A percentile compares a stretch with the other conserved stretches of the same genome.
Conservation (phyloP, 176 grass and related monocot species). For the Oryza glumipatula region DNA sequence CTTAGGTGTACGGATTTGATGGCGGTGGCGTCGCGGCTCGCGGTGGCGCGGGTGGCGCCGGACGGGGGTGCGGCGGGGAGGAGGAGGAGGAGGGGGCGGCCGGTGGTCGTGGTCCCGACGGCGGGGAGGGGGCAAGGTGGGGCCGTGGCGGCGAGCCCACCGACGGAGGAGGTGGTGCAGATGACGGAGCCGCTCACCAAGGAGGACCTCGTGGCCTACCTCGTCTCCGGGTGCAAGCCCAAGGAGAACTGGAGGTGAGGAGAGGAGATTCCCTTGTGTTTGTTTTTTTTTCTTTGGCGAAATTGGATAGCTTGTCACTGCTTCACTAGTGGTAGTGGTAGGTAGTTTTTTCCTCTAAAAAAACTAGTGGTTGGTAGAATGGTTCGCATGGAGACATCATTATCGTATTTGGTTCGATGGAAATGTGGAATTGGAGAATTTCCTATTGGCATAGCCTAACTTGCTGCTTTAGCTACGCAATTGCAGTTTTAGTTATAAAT, state of each 20-base stretch:
- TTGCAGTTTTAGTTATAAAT: background rate
- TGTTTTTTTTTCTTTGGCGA: background rate
- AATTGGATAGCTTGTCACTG: background rate
- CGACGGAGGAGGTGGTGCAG: constrained; percentile 80
- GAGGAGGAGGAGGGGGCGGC: background rate
- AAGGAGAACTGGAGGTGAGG: constrained; percentile 87
- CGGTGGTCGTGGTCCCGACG: background rate
- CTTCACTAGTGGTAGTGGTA: background rate
- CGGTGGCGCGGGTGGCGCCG: constrained; percentile 41
- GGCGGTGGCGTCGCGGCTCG: constrained; percentile 56
- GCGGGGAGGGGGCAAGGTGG: background rate
- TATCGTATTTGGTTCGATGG: background rate
- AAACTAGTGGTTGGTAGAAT: background rate
- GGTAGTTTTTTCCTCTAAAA: background rate
- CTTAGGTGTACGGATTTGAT: constrained; percentile 25
- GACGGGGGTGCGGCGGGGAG: background rate
- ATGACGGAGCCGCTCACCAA: constrained; percentile 81
- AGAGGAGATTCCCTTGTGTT: background rate
- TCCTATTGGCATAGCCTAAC: background rate
- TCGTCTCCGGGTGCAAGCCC: constrained; percentile 86
- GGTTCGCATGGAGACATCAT: background rate
- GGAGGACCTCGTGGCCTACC: constrained; percentile 85
- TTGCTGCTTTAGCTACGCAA: background rate
- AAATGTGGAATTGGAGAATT: background rate
- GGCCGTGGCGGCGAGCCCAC: constrained; percentile 74